Base-by-base conservation (phyloP, 768 basidiomycete genomes). In the Pleurotus platypus region DNA sequence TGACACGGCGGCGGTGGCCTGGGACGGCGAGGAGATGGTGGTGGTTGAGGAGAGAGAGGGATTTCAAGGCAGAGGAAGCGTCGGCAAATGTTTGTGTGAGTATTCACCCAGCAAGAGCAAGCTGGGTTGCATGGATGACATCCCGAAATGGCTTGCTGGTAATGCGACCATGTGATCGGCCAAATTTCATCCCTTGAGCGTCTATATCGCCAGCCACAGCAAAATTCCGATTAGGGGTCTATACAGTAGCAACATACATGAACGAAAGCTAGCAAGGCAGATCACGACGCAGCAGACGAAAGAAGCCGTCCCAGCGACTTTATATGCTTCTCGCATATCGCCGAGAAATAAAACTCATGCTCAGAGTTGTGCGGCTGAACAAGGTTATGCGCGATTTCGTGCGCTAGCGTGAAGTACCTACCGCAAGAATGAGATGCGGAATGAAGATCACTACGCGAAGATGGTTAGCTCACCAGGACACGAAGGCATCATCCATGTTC, bases 331-430 rank as follows among this genome's bases (percentile, higher is more conserved):
- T 97, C 92, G 61, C 90, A 91, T 16, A 98, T 89, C 5, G 90
- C 86, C 26, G 92, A 92, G 64, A 96, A 94, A 69, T 92, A 97
- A 69, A 97, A 98, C 61, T 94, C 92, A 61, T 96, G 94, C 66
- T 94, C 88, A 1, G 91, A 86, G 68, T 96, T 94, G 64, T 97
- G 95, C 0, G 84, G 82, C 42, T 85, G 78, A 13, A 95, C 87
- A 2, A 97, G 75, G 65, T 96, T 98, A 70, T 98, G 94, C 7
- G 92, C 92, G 62, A 94, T 90, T 66, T 94, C 94, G 67, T 97
- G 96, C 0, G 95, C 94, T 12, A 97, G 78, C 0, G 90, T 87
- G 65, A 95, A 92, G 70, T 89, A 99, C 90, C 90, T 89, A 6
- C 35, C 15, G 38, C 42, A 58, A n/a, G 49, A 38, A 58, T 30